Evolutionary conservation across 805 yeast genomes (phyloP), one percentile per base, ranked within the genome.

Genomic region (Candida mattraensis): DNA sequence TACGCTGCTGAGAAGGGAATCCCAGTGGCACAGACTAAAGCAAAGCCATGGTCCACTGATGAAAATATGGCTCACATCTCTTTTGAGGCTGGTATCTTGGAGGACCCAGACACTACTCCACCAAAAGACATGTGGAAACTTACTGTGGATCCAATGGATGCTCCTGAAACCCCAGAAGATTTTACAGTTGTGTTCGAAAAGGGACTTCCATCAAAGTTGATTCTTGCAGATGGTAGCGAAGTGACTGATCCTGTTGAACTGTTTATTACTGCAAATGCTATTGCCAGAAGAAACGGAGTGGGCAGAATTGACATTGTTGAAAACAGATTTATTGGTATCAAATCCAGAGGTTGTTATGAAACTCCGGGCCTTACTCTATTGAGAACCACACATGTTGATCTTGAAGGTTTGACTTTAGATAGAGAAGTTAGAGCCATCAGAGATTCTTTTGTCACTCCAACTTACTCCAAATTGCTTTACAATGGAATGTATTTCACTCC

Each of bases 121-220:
- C 99, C 99, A 69, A 91, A 89, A 74, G 99, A 93, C 66, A 93
- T 93, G 99, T 93, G 99, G 99, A 93, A 93, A 72, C 79, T 93
- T 63, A 93, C 96, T 27, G 87, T 84, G 43, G 99, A 91, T 67
- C 98, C 99, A 56, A 61, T 70, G 25, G 97, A 91, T 60, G 98
- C 99, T 39, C 99, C 99, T 58, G 80, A 86, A 45, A 70, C 70
- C 33, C 98, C 98, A 56, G 97, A 93, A 74, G 83, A 83, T 62
- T 80, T 93, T 66, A 68, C 84, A 15, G 80, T 93, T 44, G 79
- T 73, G 41, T 93, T 88, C 61, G 79, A 76, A 54, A 76, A 85
- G 68, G 99, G 99, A 66, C 64, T 84, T 46, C 99, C 99, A 35
- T 74, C 72, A 40, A 89, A 88, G 70, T 75, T 93, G 55, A 66